Conservation (phyloP, 306 rosid species). For the Rosa lucieae region DNA sequence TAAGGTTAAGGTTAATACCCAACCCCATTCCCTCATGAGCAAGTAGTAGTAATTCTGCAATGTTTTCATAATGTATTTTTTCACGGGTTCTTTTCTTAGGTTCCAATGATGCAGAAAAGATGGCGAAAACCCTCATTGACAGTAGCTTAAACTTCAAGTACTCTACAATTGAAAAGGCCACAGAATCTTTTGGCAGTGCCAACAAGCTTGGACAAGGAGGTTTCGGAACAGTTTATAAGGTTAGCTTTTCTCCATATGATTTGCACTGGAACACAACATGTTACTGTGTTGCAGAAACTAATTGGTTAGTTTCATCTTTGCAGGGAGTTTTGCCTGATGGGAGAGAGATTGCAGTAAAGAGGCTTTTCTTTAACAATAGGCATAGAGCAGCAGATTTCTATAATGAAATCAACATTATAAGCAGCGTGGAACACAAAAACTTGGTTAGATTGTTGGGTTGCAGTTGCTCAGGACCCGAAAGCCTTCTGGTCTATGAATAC, state of each 20-base stretch:
- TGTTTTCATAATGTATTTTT: not conserved
- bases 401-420: slow-evolving; percentile 84
- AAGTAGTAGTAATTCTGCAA: not conserved
- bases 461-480: slow-evolving; percentile 94
- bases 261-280: not conserved
- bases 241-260: slow-evolving; percentile 33
- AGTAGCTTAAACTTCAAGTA: slow-evolving; percentile 88
- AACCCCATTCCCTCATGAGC: not conserved
- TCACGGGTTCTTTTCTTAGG: slow-evolving; percentile 35
- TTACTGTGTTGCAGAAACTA: not conserved
- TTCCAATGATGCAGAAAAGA: slow-evolving; percentile 63
- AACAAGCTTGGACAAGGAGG: slow-evolving; percentile 98
- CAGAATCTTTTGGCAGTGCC: slow-evolving; percentile 50
- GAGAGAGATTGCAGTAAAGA: slow-evolving; percentile 90
- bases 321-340: slow-evolving; percentile 84
- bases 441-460: slow-evolving; percentile 83
- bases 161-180: slow-evolving; percentile 83
- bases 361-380: slow-evolving; percentile 78
- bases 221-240: slow-evolving; percentile 92
- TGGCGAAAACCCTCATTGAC: slow-evolving; percentile 60
- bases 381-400: slow-evolving; percentile 86
- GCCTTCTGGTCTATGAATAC: slow-evolving; percentile 83
- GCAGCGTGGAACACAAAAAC: slow-evolving; percentile 83
- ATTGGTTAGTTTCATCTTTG: not conserved
- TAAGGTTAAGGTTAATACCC: not conserved